Base-by-base conservation (phyloP, 805 yeast genomes). In the Yamadazyma olivae region DNA sequence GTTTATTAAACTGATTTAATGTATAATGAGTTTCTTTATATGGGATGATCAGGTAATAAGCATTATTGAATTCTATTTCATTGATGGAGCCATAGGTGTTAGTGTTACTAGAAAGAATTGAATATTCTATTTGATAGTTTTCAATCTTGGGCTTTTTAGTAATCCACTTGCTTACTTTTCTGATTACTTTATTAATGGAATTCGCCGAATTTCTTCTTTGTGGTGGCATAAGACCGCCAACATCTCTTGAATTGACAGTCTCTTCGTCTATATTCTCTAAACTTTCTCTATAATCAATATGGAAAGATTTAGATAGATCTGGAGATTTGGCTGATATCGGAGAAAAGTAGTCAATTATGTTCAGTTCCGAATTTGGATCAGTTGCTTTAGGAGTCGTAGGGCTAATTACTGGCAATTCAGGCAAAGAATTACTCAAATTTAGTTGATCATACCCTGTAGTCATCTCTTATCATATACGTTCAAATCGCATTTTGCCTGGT, bases 41-140 rank as follows among this genome's bases (percentile, higher is more conserved):
- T 6, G 19, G 7, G 9, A 15, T 15, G 6, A 27, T 9, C 20
- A 8, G 20, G 8, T 27, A 14, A n/a, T 27, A 27, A 16, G 14
- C 6, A 7, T 9, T 9, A 17, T 27, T 15, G 15, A 17, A 32
- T 18, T 32, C 35, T 9, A 5, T 24, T 20, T 32, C 35, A n/a
- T n/a, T n/a, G n/a, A n/a, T n/a, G n/a, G n/a, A n/a, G n/a, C n/a
- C n/a, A n/a, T n/a, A n/a, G n/a, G n/a, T n/a, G n/a, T n/a, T n/a
- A 32, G 27, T 27, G n/a, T 29, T 29, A 23, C 32, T n/a, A n/a
- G n/a, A n/a, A 40, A 64, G 58, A 3, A 62, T 63, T 3, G 64
- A 56, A 40, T 63, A 63, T 36, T 64, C 70, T 17, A 64, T 64
- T 13, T 39, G 32, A 44, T 62, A 64, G 6, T 39, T 31, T 6